A percentile compares a stretch with the other conserved stretches of the same genome.
These are phyloP conservation scores for Dendrocalamus sinicus DNA, from an alignment of 176 grass and related monocot genomes.

Conservation along the genomic window DNA sequence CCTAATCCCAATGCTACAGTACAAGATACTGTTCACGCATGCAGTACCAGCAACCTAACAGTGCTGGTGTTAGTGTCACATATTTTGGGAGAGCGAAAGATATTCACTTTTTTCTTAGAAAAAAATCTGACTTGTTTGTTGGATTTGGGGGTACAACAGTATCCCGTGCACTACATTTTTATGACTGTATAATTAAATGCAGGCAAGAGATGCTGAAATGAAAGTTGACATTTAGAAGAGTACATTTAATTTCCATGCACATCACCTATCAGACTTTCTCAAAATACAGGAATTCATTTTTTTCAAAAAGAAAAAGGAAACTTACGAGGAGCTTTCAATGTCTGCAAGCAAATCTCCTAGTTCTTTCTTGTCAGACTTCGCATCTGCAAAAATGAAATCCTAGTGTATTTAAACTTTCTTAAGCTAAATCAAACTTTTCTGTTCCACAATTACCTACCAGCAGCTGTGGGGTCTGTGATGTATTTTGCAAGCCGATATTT, in stretches of 20 bases:
- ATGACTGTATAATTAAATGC: not conserved
- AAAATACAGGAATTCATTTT: not conserved
- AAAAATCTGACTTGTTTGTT: not conserved
- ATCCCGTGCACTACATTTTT: not conserved
- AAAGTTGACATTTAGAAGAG: not conserved
- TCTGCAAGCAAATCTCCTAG: conserved; percentile 48
- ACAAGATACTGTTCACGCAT: too few relatives aligned
- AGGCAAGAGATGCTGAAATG: not conserved
- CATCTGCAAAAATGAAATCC: conserved; percentile 45
- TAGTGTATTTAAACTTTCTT: not conserved
- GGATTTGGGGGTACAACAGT: not conserved
- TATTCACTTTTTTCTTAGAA: not conserved
- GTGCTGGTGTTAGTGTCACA: not conserved
- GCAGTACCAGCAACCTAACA: too few relatives aligned
- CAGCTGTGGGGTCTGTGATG: conserved; percentile 44
- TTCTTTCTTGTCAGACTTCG: conserved; percentile 60
- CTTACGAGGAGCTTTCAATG: conserved; percentile 65
- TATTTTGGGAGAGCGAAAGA: not conserved
- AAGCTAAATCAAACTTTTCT: not conserved
- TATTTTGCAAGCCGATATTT: conserved; percentile 64
- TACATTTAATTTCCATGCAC: not conserved
- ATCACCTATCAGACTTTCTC: not conserved
- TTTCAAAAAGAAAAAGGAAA: conserved; percentile 7
- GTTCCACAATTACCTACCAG: conserved; percentile 39
- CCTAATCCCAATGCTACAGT: too few relatives aligned